Conservation (phyloP, 2,329 filamentous ascomycete species). For the Amphichorda felina region DNA sequence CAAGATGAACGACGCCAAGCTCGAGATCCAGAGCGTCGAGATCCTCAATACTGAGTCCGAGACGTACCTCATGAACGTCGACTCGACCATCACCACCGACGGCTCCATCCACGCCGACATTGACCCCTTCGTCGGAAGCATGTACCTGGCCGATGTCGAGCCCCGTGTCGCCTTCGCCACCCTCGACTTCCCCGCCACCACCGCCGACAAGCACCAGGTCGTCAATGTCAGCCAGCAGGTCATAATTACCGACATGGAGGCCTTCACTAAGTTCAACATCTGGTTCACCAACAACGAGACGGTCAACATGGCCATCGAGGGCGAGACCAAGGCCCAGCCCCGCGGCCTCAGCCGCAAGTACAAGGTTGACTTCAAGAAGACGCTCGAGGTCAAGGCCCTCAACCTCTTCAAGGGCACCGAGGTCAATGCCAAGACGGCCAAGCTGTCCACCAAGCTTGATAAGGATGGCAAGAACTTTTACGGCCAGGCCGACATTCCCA, state of each 20-base stretch:
- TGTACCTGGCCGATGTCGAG: slow-evolving; percentile 40
- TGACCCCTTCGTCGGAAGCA: slow-evolving; percentile 35
- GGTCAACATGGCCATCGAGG: slow-evolving; percentile 36
- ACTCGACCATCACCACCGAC: slow-evolving; percentile 41
- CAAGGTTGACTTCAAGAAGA: slow-evolving; percentile 44
- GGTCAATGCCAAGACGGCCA: slow-evolving; percentile 37
- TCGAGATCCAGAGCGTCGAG: slow-evolving; percentile 38
- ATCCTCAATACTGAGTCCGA: slow-evolving; percentile 32
- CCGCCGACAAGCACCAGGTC: slow-evolving; percentile 30
- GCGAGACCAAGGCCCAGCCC: slow-evolving; percentile 39
- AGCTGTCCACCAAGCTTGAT: slow-evolving; percentile 16
- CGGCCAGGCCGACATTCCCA: slow-evolving; percentile 48
- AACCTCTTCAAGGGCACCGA: slow-evolving; percentile 44
- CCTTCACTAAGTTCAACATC: slow-evolving; percentile 43
- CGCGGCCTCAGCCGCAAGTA: slow-evolving; percentile 35
- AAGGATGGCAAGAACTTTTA: slow-evolving; percentile 46
- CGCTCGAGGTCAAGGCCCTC: slow-evolving; percentile 34
- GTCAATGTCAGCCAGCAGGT: slow-evolving; percentile 41
- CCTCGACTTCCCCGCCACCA: slow-evolving; percentile 39
- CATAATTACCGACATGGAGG: slow-evolving; percentile 30
- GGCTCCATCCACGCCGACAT: slow-evolving; percentile 39
- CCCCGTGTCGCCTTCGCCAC: slow-evolving; percentile 35
- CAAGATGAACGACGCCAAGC: slow-evolving; percentile 39
- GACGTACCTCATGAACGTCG: slow-evolving; percentile 38
- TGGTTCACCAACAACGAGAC: slow-evolving; percentile 38